Evolutionary conservation across 2,329 filamentous ascomycete genomes (phyloP).

Genomic region (Davidsoniella neocaledoniae): DNA sequence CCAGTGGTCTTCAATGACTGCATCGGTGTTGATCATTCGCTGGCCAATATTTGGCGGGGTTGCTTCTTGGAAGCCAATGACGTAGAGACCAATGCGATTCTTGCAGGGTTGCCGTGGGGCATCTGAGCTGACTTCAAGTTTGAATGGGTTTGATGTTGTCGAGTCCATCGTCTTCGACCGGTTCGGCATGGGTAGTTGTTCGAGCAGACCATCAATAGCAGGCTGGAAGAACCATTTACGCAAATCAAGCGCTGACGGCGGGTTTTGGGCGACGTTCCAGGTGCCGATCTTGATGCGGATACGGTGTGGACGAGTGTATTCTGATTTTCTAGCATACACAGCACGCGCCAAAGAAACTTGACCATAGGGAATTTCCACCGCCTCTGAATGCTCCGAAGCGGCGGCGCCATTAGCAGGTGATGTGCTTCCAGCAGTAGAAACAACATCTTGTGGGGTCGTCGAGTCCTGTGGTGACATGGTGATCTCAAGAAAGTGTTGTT

Average conservation of each 20-base stretch:
- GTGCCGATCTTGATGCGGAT: conserved; percentile 80
- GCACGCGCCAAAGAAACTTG: conserved; percentile 45
- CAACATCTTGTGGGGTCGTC: no score
- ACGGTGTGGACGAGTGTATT: conserved; percentile 60
- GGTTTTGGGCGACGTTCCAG: conserved; percentile 83
- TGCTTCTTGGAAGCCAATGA: conserved; percentile 80
- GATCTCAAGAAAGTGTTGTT: no score
- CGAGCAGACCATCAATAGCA: conserved; percentile 15
- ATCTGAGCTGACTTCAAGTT: conserved; percentile 8
- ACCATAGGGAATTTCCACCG: conserved; percentile 28
- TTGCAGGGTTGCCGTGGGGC: conserved; percentile 8
- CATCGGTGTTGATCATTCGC: conserved; percentile 63
- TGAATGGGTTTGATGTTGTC: conserved; percentile 4
- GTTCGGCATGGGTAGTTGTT: conserved; percentile 8
- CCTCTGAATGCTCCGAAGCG: conserved; percentile 20
- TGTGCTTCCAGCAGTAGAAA: no score
- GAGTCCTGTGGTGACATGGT: no score
- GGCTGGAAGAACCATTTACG: conserved; percentile 67
- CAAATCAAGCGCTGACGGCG: conserved; percentile 75
- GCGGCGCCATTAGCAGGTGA: background rate
- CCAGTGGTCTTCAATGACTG: conserved; percentile 58
- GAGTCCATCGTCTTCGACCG: conserved; percentile 3
- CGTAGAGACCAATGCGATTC: conserved; percentile 57
- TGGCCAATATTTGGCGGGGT: conserved; percentile 68
- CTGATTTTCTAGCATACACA: conserved; percentile 54